Percentiles rank a stretch among this genome's conserved stretches.
These are phyloP conservation scores for Boletales sp. DNA, from an alignment of 768 basidiomycete species.

Conservation along the genomic window DNA sequence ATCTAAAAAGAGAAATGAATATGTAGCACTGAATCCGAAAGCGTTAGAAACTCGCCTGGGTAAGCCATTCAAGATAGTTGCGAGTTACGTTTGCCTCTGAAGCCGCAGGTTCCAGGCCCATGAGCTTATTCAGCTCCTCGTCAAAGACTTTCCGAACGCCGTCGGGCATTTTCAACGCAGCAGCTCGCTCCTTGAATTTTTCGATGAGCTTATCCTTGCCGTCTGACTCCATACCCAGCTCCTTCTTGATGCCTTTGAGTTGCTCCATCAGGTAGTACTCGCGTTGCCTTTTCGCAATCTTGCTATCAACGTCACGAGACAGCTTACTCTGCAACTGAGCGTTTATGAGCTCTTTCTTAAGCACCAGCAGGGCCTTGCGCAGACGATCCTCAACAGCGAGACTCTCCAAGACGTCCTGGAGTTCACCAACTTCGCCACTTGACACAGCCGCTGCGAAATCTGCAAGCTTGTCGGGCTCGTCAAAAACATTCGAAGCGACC, in stretches of 20 bases:
- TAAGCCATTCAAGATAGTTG: constrained; percentile 93
- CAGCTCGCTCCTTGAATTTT: constrained; percentile 86
- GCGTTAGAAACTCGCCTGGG: constrained; percentile 48
- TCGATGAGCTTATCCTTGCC: constrained; percentile 94
- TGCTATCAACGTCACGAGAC: constrained; percentile 87
- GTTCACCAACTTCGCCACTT: constrained; percentile 85
- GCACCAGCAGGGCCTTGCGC: constrained; percentile 83
- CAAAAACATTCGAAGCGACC: constrained; percentile 89
- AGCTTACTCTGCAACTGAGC: constrained; percentile 93
- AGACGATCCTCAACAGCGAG: constrained; percentile 84
- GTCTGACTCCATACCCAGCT: constrained; percentile 91
- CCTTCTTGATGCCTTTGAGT: constrained; percentile 94
- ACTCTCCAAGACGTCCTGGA: constrained; percentile 91
- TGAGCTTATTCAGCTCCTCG: constrained; percentile 89
- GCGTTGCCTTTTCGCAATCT: constrained; percentile 90
- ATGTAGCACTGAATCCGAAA: not conserved
- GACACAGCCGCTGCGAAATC: constrained; percentile 97
- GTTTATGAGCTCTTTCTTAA: constrained; percentile 98
- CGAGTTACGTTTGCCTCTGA: constrained; percentile 92
- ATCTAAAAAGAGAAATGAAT: constrained; percentile 46
- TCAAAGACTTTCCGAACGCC: constrained; percentile 91
- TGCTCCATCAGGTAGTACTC: constrained; percentile 98
- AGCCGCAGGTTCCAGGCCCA: constrained; percentile 85
- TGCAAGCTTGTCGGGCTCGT: constrained; percentile 95
- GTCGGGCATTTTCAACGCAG: constrained; percentile 82